A percentile compares a stretch with the other conserved stretches of the same genome.
Conservation (phyloP, 2,329 filamentous ascomycete species). For the Chrysoporthe puriensis region DNA sequence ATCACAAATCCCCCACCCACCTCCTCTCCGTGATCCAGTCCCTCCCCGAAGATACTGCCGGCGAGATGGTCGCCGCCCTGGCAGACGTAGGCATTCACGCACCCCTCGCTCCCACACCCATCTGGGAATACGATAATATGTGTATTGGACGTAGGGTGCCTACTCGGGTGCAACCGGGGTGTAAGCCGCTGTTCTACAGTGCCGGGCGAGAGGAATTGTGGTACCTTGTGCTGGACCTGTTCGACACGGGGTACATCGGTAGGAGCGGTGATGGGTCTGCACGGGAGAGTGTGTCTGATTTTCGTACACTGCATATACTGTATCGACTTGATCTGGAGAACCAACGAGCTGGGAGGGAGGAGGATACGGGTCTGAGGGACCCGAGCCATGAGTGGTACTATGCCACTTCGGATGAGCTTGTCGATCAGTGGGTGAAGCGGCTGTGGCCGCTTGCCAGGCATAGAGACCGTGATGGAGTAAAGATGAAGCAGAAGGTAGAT, state of each 20-base stretch:
- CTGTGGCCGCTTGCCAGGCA: conserved; percentile 15
- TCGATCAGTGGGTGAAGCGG: conserved; percentile 14
- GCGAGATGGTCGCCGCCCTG: conserved; percentile 15
- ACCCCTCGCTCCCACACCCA: background rate
- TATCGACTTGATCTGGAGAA: conserved; percentile 24
- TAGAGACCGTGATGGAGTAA: background rate
- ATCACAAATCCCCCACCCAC: background rate
- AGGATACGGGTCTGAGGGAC: conserved; percentile 17
- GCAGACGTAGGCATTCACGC: conserved; percentile 9
- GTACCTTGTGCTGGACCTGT: conserved; percentile 17
- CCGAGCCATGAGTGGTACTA: conserved; percentile 23
- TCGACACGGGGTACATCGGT: conserved; percentile 16
- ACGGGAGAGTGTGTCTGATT: conserved; percentile 13
- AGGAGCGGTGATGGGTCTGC: conserved; percentile 9
- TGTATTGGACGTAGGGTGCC: background rate
- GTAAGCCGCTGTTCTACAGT: conserved; percentile 18
- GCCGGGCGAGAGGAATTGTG: conserved; percentile 19
- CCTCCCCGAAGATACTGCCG: conserved; percentile 13
- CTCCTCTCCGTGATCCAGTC: conserved; percentile 14
- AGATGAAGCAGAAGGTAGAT: background rate
- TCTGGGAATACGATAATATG: background rate
- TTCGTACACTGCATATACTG: conserved; percentile 21
- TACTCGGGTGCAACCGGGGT: background rate
- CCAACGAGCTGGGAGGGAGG: conserved; percentile 4
- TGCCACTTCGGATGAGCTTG: conserved; percentile 17